Conservation (phyloP, 1,284 basidiomycete species). For the Sanghuangporus sanghuang region DNA sequence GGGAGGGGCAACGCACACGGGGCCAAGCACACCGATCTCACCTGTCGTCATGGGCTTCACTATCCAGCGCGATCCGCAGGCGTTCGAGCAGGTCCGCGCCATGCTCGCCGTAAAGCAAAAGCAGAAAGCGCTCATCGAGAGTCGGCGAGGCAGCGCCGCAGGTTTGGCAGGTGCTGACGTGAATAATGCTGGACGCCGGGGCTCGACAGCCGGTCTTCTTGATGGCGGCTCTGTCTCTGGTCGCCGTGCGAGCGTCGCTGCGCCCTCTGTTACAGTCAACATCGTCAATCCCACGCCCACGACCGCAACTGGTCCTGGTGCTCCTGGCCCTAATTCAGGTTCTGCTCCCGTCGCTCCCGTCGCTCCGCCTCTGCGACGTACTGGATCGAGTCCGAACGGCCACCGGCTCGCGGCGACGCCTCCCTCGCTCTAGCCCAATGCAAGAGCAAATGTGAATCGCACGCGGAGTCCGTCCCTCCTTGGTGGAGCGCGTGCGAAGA, state of each 20-base stretch:
- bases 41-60: constrained; percentile 62
- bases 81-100: constrained; percentile 57
- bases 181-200: background rate
- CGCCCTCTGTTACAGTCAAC: constrained; percentile 11
- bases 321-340: background rate
- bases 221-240: background rate
- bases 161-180: constrained; percentile 24
- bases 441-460: background rate
- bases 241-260: constrained; percentile 12
- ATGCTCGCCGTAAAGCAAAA: constrained; percentile 61
- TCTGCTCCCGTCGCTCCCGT: background rate
- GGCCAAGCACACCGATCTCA: constrained; percentile 45
- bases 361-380: background rate
- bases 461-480: constrained; percentile 13
- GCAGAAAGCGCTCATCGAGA: constrained; percentile 65
- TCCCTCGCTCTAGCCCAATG: constrained; percentile 7
- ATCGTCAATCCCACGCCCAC: constrained; percentile 17
- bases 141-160: constrained; percentile 54
- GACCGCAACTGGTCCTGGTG: constrained; percentile 10
- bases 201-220: constrained; percentile 9
- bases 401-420: constrained; percentile 5
- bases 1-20: constrained; percentile 25
- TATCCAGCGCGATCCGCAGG: constrained; percentile 47
- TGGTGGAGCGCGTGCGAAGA: constrained; percentile 9
- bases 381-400: constrained; percentile 6